Percentiles rank a stretch among this genome's conserved stretches.
Conservation (phyloP, 2,329 filamentous ascomycete genomes). For the Plectosphaerella plurivora region DNA sequence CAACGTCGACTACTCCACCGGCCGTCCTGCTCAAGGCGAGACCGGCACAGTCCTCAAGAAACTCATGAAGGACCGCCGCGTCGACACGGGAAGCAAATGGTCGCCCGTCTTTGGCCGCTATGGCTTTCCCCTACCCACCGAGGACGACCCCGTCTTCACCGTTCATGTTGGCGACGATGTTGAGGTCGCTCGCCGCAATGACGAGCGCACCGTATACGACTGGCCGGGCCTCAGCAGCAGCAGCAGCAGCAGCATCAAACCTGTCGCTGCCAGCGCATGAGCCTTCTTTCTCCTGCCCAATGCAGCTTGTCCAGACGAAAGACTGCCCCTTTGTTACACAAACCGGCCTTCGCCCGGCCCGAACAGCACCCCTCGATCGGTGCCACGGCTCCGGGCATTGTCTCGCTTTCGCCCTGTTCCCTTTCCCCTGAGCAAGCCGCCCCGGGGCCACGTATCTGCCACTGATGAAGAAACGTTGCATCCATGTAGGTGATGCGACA, state of each 20-base stretch:
- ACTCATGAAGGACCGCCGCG: conserved; percentile 64
- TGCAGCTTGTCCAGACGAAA: too few species aligned
- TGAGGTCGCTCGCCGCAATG: conserved; percentile 41
- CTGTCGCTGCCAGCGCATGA: conserved; percentile 1
- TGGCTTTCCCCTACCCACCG: conserved; percentile 46
- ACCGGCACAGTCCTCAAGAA: conserved; percentile 62
- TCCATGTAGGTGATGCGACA: too few species aligned
- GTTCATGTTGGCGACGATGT: conserved; percentile 55
- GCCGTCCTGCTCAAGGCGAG: conserved; percentile 51
- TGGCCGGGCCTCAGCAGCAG: conserved; percentile 31
- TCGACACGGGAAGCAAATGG: conserved; percentile 64
- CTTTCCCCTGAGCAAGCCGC: too few species aligned
- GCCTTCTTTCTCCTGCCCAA: too few species aligned
- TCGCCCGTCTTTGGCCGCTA: conserved; percentile 71
- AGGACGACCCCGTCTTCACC: conserved; percentile 18
- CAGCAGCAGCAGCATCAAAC: background rate
- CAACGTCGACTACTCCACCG: conserved; percentile 68
- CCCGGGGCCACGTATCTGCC: too few species aligned
- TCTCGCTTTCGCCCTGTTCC: too few species aligned
- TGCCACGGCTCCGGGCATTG: too few species aligned
- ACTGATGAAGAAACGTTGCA: too few species aligned
- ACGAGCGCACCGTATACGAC: conserved; percentile 49
- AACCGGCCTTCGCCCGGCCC: too few species aligned
- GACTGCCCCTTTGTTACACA: too few species aligned
- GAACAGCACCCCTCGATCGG: too few species aligned